Conservation (phyloP, 768 basidiomycete genomes). For the Lentinus brumalis region DNA sequence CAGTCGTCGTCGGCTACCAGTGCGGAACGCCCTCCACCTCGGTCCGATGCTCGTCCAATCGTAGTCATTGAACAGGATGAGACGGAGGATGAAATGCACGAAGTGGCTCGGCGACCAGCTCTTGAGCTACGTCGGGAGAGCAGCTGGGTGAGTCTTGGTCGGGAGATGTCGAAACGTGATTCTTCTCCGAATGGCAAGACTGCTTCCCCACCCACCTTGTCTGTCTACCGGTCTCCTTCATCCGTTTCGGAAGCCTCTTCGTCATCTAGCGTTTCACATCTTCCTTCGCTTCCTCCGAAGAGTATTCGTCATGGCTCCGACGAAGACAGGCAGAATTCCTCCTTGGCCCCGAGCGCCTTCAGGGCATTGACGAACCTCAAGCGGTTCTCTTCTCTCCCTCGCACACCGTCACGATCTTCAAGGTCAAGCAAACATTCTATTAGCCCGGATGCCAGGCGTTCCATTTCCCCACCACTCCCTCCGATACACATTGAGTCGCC, state of each 20-base stretch:
- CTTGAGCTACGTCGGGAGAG: slow-evolving; percentile 26
- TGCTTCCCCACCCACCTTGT: slow-evolving; percentile 1
- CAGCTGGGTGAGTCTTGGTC: slow-evolving; percentile 33
- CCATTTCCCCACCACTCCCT: slow-evolving; percentile 20
- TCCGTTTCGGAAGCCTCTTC: slow-evolving; percentile 11
- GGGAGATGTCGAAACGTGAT: slow-evolving; percentile 5
- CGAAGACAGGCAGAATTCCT: slow-evolving; percentile 11
- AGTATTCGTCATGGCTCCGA: slow-evolving; percentile 15
- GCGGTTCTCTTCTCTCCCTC: slow-evolving; percentile 59
- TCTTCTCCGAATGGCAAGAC: slow-evolving; percentile 27
- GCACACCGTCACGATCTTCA: slow-evolving; percentile 64
- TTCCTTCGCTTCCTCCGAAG: slow-evolving; percentile 23
- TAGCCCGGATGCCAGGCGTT: slow-evolving; percentile 16
- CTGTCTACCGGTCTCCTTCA: slow-evolving; percentile 16
- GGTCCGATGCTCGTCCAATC: slow-evolving; percentile 1
- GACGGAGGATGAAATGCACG: not conserved
- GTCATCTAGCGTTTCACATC: slow-evolving; percentile 11
- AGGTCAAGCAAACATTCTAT: slow-evolving; percentile 13
- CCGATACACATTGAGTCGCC: slow-evolving; percentile 1
- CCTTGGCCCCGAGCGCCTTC: slow-evolving; percentile 17
- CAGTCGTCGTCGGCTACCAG: slow-evolving; percentile 9
- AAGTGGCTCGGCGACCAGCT: slow-evolving; percentile 12
- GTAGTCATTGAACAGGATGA: slow-evolving; percentile 19
- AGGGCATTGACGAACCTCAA: slow-evolving; percentile 37
- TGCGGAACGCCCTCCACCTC: not conserved